Conservation (phyloP, 2,329 filamentous ascomycete species). For the Diaporthe caulivora region DNA sequence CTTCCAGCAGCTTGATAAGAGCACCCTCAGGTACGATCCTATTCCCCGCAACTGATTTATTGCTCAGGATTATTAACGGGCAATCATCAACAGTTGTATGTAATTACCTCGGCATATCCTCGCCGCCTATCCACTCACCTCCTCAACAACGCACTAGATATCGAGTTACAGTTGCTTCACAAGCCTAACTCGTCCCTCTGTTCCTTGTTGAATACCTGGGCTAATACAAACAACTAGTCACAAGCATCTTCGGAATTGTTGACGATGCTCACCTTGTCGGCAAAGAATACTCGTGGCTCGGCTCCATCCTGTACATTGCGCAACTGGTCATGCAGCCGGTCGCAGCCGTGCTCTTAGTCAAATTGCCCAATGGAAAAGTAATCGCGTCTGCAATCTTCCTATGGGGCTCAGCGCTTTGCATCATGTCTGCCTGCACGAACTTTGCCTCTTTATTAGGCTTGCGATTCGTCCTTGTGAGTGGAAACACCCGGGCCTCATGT, state of each 20-base stretch:
- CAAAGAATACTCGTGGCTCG: constrained; percentile 68
- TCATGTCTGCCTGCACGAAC: constrained; percentile 64
- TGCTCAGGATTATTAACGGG: background rate
- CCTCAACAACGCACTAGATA: background rate
- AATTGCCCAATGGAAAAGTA: constrained; percentile 67
- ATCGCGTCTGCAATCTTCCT: constrained; percentile 62
- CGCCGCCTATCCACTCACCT: too few species aligned
- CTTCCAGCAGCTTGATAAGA: constrained; percentile 69
- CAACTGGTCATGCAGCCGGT: constrained; percentile 70
- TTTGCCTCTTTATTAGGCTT: constrained; percentile 60
- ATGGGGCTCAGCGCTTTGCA: constrained; percentile 64
- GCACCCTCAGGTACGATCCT: constrained; percentile 47
- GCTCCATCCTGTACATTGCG: constrained; percentile 71
- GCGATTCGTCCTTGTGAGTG: constrained; percentile 57
- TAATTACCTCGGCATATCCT: background rate
- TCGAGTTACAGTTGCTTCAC: too few species aligned
- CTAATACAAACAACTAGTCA: constrained; percentile 45
- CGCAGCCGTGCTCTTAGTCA: constrained; percentile 64
- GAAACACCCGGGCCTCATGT: too few species aligned
- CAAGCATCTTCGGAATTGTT: constrained; percentile 61
- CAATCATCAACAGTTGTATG: background rate
- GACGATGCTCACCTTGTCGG: constrained; percentile 61
- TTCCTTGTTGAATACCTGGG: background rate
- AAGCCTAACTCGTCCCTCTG: fast-evolving
- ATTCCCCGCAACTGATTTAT: constrained; percentile 1